Percentiles rank a stretch among this genome's conserved stretches.
Evolutionary conservation across 2,329 filamentous ascomycete genomes (phyloP).

Genomic region (Alternaria panax): DNA sequence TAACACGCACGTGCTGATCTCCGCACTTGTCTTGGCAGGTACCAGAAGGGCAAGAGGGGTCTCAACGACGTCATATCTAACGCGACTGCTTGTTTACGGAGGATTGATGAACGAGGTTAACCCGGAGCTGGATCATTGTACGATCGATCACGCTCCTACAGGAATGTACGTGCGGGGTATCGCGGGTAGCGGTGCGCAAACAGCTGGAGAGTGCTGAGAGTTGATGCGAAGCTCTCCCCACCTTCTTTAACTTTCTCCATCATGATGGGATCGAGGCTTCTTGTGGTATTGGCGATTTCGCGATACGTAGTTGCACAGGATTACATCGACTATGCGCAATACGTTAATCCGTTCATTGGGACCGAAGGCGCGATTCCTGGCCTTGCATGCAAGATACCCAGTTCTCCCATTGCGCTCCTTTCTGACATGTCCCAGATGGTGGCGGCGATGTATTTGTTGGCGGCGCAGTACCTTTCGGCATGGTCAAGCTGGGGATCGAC

Average conservation of each 20-base stretch:
- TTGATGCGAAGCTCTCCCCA: neutral
- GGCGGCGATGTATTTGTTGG: conserved; percentile 53
- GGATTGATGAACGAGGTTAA: conserved; percentile 29
- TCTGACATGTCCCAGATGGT: conserved; percentile 38
- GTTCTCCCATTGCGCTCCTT: neutral
- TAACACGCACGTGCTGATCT: neutral
- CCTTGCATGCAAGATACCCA: conserved; percentile 38
- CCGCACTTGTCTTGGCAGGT: conserved; percentile 25
- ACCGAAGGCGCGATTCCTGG: conserved; percentile 56
- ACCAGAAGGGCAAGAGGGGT: conserved; percentile 23
- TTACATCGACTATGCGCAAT: conserved; percentile 40
- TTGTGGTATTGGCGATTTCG: conserved; percentile 1
- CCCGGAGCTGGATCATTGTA: conserved; percentile 21
- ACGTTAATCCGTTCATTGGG: conserved; percentile 58
- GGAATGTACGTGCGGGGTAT: conserved; percentile 26
- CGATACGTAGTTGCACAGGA: conserved; percentile 19
- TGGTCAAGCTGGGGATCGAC: conserved; percentile 53
- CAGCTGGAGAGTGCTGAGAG: neutral
- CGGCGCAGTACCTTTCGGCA: conserved; percentile 35
- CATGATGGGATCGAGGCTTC: neutral
- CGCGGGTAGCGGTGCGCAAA: conserved; percentile 5
- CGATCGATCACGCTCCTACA: neutral
- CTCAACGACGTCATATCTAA: conserved; percentile 23
- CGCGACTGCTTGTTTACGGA: neutral
- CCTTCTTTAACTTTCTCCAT: neutral